A percentile compares a stretch with the other conserved stretches of the same genome.
Conservation (phyloP, 2,329 filamentous ascomycete genomes). For the Colletotrichum tofieldiae region DNA sequence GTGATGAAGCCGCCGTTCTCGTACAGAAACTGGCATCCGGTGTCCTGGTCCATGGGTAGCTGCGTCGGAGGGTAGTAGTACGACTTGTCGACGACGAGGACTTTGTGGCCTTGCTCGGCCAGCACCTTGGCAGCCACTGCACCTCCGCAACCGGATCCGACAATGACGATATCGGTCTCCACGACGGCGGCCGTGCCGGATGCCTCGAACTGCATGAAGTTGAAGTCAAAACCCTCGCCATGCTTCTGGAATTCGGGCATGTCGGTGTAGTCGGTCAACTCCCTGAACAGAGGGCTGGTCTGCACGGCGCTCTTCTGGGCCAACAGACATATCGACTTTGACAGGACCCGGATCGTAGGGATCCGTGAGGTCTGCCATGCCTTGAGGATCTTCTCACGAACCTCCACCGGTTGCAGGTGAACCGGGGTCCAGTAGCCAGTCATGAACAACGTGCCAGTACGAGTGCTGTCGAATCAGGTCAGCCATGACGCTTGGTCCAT, state of each 20-base stretch:
- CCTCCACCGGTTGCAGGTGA: conserved; percentile 71
- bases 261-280: conserved; percentile 72
- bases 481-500: conserved; percentile 7
- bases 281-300: conserved; percentile 68
- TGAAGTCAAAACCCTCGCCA: conserved; percentile 68
- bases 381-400: conserved; percentile 74
- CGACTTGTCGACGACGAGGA: conserved; percentile 87
- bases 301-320: conserved; percentile 70
- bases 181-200: conserved; percentile 67
- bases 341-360: conserved; percentile 67
- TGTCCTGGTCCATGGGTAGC: conserved; percentile 80
- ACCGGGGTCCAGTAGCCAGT: conserved; percentile 78
- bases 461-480: conserved; percentile 63
- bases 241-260: conserved; percentile 67
- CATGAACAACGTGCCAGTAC: conserved; percentile 74
- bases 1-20: conserved; percentile 75
- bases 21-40: conserved; percentile 76
- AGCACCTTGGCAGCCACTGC: conserved; percentile 86
- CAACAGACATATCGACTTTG: conserved; percentile 69
- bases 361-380: conserved; percentile 74
- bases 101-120: conserved; percentile 80
- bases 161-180: conserved; percentile 85
- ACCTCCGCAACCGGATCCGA: conserved; percentile 91
- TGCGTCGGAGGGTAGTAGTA: conserved; percentile 82
- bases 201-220: conserved; percentile 72